phyloP scores from a whole-genome alignment of 2,329 filamentous ascomycete species.

The Lachnellula suecica region DNA sequence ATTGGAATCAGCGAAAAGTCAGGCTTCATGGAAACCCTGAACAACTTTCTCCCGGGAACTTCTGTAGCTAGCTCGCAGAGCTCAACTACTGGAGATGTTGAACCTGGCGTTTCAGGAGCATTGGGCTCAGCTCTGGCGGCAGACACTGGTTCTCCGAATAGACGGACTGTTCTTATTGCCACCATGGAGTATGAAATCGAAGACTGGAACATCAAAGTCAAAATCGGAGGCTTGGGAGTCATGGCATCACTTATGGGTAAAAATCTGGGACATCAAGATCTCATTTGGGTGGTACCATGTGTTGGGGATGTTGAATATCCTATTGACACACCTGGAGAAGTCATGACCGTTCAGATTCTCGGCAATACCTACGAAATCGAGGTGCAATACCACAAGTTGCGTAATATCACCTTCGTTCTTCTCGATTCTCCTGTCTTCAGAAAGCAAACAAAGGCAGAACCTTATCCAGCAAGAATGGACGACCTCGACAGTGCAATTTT shows the following conservation, averaged over 20 bases:
- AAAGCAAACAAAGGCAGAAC: slow-evolving; percentile 59
- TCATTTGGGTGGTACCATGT: slow-evolving; percentile 64
- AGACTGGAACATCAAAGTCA: slow-evolving; percentile 70
- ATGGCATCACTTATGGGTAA: slow-evolving; percentile 60
- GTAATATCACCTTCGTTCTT: slow-evolving; percentile 68
- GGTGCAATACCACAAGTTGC: slow-evolving; percentile 61
- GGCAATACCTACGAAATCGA: slow-evolving; percentile 59
- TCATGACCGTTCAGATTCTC: slow-evolving; percentile 62
- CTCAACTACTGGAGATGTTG: background rate
- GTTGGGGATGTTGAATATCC: slow-evolving; percentile 66
- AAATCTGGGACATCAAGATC: slow-evolving; percentile 61
- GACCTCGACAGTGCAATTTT: slow-evolving; percentile 67
- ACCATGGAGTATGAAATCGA: slow-evolving; percentile 74
- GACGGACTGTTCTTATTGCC: slow-evolving; percentile 61
- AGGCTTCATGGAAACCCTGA: background rate
- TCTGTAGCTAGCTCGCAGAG: background rate
- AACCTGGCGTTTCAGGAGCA: background rate
- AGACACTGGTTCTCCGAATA: background rate
- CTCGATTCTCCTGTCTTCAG: slow-evolving; percentile 60
- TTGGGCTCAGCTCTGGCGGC: background rate
- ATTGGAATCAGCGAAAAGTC: slow-evolving; percentile 43
- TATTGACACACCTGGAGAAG: slow-evolving; percentile 54
- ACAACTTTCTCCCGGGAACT: background rate
- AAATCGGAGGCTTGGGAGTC: slow-evolving; percentile 68
- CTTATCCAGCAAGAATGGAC: slow-evolving; percentile 68